Evolutionary conservation across 208 protist species (phyloP).

Genomic region (Vickermania ingenoplastis): DNA sequence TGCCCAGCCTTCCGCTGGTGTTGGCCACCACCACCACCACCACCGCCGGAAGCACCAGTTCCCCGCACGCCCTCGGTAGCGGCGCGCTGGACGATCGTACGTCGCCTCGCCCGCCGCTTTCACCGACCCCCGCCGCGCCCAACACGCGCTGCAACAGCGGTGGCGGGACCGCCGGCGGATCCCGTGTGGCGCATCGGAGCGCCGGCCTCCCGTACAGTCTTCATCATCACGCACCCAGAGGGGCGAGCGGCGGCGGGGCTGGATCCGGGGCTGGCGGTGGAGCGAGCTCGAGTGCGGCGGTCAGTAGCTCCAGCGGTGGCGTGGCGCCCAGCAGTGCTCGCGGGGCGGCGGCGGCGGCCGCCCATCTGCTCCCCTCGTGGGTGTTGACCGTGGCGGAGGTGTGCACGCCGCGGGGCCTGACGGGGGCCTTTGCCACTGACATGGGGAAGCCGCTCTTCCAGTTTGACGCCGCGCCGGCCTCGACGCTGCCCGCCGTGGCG

Average conservation of each 20-base stretch:
- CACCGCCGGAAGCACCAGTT: neutral
- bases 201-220: no score
- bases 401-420: neutral
- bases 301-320: no score
- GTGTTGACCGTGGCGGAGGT: neutral
- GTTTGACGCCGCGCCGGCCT: neutral
- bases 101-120: neutral
- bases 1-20: neutral
- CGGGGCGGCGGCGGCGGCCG: no score
- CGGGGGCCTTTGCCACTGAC: slow-evolving; percentile 4
- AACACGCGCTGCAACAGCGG: neutral
- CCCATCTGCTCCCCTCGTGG: neutral
- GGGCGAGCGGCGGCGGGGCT: no score
- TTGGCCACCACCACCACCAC: neutral
- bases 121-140: neutral
- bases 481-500: neutral
- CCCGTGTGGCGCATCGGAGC: no score
- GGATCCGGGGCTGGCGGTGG: no score
- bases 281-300: no score
- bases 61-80: no score
- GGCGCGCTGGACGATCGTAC: no score
- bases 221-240: no score
- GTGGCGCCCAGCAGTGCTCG: no score
- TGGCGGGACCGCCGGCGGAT: neutral
- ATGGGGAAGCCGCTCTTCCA: slow-evolving; percentile 8